Evolutionary conservation across 2,329 filamentous ascomycete genomes (phyloP).

Genomic region (Aquanectria penicillioides): DNA sequence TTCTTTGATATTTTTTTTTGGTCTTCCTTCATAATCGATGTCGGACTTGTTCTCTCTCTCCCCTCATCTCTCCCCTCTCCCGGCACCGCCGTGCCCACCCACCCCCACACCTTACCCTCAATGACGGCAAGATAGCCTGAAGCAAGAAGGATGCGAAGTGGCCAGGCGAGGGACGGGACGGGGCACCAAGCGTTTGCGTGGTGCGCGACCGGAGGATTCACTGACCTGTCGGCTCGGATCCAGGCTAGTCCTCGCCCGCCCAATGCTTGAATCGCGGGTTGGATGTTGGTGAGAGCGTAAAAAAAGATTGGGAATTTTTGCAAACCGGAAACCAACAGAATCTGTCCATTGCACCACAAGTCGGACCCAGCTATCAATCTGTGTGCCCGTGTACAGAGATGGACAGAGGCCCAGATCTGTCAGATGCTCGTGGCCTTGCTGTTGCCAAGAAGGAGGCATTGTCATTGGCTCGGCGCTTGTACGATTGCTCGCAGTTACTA

Average conservation of each 20-base stretch:
- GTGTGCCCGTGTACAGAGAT: not conserved
- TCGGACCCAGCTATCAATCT: slow-evolving; percentile 5
- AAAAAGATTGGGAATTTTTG: not conserved
- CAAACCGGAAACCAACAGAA: not conserved
- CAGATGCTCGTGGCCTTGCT: slow-evolving; percentile 19
- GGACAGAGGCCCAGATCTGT: slow-evolving; percentile 17
- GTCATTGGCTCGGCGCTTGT: slow-evolving; percentile 22
- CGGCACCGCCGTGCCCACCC: slow-evolving; percentile 15
- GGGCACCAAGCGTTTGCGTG: slow-evolving; percentile 4
- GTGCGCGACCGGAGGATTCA: not conserved
- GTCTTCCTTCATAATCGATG: slow-evolving; percentile 13
- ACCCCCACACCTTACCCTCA: slow-evolving; percentile 14
- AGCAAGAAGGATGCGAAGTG: slow-evolving; percentile 4
- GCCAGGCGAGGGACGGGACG: slow-evolving; percentile 16
- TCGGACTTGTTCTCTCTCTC: slow-evolving; percentile 15
- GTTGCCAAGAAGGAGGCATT: slow-evolving; percentile 6
- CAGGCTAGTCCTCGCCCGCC: not conserved
- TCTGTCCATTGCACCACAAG: slow-evolving; percentile 1
- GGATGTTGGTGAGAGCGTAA: not conserved
- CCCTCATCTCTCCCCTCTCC: slow-evolving; percentile 6
- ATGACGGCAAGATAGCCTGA: slow-evolving; percentile 4
- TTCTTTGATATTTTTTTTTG: slow-evolving; percentile 12
- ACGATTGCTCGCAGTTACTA: slow-evolving; percentile 24
- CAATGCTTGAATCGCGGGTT: not conserved
- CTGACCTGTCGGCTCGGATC: not conserved